Conservation (phyloP, 352 stramenopile genomes). For the Globisporangium viniferum region DNA sequence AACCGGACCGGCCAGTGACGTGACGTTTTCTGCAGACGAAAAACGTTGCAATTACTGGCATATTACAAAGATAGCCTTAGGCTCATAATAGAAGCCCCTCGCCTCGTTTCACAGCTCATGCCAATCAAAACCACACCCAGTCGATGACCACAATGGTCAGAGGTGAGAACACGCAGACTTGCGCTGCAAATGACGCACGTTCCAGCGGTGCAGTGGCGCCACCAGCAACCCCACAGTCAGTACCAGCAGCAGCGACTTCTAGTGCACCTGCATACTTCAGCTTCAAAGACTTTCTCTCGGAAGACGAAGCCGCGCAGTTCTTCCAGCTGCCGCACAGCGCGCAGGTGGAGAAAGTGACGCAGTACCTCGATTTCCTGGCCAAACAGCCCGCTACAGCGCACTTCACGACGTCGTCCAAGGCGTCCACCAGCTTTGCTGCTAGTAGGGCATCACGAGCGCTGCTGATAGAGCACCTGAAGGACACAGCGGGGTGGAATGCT, state of each 20-base stretch:
- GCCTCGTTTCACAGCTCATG: not conserved
- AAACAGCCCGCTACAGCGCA: slow-evolving; percentile 37
- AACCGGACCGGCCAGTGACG: slow-evolving; percentile 6
- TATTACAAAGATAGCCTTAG: not conserved
- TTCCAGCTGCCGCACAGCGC: slow-evolving; percentile 43
- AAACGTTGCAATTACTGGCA: not conserved
- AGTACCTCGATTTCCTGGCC: slow-evolving; percentile 65
- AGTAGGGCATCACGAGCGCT: not conserved
- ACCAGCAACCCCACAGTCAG: not conserved
- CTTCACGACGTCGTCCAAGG: slow-evolving; percentile 55
- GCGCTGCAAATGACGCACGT: not conserved
- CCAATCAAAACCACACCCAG: not conserved
- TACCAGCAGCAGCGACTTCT: not conserved
- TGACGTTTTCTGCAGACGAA: slow-evolving; percentile 12
- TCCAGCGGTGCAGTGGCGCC: not conserved
- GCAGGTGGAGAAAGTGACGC: slow-evolving; percentile 56
- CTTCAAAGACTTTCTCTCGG: slow-evolving; percentile 60
- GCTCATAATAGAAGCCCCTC: not conserved
- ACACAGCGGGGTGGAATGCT: not conserved
- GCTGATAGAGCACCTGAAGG: not conserved
- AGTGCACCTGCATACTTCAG: slow-evolving; percentile 37
- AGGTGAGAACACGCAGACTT: not conserved
- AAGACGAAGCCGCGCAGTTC: slow-evolving; percentile 43
- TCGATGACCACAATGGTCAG: not conserved
- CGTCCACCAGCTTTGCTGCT: slow-evolving; percentile 47